Evolutionary conservation across 73 alveolate species (phyloP).

Genomic region (Durusdinium trenchii): DNA sequence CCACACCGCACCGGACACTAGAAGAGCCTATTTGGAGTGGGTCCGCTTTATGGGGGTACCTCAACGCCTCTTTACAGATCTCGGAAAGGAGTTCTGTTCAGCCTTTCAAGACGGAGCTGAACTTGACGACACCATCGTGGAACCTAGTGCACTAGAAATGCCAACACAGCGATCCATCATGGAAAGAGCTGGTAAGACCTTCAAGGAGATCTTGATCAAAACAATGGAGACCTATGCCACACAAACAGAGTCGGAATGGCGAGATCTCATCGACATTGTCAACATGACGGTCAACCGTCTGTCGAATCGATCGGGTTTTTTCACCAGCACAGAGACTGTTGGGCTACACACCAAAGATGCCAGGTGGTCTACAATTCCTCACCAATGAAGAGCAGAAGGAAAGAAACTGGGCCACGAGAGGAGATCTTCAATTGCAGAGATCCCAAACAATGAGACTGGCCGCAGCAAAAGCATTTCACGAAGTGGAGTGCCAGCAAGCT

Average conservation of each 20-base stretch:
- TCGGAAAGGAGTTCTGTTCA: too few species aligned
- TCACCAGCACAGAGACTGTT: background rate
- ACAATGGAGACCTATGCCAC: background rate
- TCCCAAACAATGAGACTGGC: background rate
- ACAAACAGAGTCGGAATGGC: background rate
- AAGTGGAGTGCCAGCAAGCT: background rate
- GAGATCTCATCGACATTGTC: background rate
- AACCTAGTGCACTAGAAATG: background rate
- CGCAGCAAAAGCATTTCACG: background rate
- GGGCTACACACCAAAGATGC: background rate
- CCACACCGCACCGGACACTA: too few species aligned
- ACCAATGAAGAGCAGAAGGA: background rate
- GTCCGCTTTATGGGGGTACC: too few species aligned
- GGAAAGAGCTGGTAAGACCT: background rate
- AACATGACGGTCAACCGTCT: background rate
- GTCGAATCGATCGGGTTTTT: background rate
- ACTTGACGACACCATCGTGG: background rate
- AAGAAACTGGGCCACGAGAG: background rate
- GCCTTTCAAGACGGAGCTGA: background rate
- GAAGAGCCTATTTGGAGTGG: too few species aligned
- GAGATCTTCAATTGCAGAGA: background rate
- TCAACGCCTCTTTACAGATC: too few species aligned
- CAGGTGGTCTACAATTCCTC: background rate
- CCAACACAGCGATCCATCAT: background rate
- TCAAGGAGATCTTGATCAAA: background rate